phyloP scores from a whole-genome alignment of 768 basidiomycete genomes.

The Cubamyces sp. region DNA sequence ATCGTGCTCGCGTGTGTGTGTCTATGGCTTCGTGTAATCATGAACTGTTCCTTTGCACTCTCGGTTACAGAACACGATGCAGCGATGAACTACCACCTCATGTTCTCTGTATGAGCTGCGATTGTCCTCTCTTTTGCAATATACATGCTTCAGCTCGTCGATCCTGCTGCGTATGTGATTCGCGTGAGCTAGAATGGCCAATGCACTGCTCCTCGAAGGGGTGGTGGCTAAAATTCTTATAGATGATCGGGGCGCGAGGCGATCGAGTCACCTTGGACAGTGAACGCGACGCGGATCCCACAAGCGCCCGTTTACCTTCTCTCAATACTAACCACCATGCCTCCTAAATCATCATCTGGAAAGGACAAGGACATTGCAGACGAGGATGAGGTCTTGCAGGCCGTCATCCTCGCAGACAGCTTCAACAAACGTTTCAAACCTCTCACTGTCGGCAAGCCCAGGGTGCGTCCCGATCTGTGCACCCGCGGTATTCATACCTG shows the following conservation, averaged over 20 bases:
- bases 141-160: slow-evolving; percentile 14
- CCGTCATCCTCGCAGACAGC: slow-evolving; percentile 94
- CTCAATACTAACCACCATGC: slow-evolving; percentile 48
- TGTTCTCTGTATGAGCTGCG: slow-evolving; percentile 11
- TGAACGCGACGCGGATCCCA: not conserved
- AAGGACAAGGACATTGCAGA: slow-evolving; percentile 71
- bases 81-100: slow-evolving; percentile 8
- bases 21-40: slow-evolving; percentile 64
- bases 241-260: slow-evolving; percentile 10
- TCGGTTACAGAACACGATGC: slow-evolving; percentile 19
- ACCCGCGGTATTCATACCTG: not conserved
- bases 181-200: too few species aligned
- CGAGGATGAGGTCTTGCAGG: slow-evolving; percentile 89
- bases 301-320: not conserved
- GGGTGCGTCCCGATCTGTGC: slow-evolving; percentile 53
- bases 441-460: slow-evolving; percentile 83
- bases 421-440: slow-evolving; percentile 94
- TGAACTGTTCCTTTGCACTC: slow-evolving; percentile 31
- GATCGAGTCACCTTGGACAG: slow-evolving; percentile 17
- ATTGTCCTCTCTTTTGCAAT: slow-evolving; percentile 24
- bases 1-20: slow-evolving; percentile 55
- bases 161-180: not conserved
- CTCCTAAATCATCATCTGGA: slow-evolving; percentile 57
- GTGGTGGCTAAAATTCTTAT: not conserved
- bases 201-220: too few species aligned